These are phyloP conservation scores for Gynochthodes officinalis DNA, from an alignment of 257 asterid species.

Conservation along the genomic window DNA sequence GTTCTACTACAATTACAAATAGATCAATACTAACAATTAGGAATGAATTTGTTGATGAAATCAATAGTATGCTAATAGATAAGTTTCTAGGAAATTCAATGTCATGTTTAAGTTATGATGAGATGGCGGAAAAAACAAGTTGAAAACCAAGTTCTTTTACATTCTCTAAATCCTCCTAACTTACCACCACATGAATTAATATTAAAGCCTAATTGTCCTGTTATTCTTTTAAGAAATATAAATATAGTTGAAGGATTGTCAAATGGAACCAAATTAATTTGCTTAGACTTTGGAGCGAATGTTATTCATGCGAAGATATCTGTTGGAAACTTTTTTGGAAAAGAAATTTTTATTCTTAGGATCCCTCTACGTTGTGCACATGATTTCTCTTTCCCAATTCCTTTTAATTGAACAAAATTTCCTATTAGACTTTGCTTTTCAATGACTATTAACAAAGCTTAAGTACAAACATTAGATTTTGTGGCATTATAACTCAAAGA, in stretches of 20 bases:
- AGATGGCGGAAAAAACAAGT: neutral
- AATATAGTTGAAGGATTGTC: neutral
- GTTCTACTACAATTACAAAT: neutral
- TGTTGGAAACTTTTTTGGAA: neutral
- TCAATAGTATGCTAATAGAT: neutral
- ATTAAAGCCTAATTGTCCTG: neutral
- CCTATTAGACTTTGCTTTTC: neutral
- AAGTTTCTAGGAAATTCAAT: neutral
- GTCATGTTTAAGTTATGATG: neutral
- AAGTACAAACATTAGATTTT: neutral
- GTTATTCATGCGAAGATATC: neutral
- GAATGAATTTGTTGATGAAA: neutral
- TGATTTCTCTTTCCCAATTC: neutral
- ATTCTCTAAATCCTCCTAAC: neutral
- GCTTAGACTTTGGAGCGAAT: neutral
- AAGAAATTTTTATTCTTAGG: neutral
- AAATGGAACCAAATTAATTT: neutral
- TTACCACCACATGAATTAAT: neutral
- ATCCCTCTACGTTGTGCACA: neutral
- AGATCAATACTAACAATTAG: neutral
- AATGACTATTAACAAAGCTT: neutral
- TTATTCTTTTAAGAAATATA: neutral
- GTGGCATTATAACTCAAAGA: neutral
- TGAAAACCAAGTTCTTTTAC: neutral
- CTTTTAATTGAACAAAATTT: neutral